Percentiles rank a stretch among this genome's conserved stretches.
Conservation (phyloP, 2,329 filamentous ascomycete species). For the Sporothrix euskadiensis region DNA sequence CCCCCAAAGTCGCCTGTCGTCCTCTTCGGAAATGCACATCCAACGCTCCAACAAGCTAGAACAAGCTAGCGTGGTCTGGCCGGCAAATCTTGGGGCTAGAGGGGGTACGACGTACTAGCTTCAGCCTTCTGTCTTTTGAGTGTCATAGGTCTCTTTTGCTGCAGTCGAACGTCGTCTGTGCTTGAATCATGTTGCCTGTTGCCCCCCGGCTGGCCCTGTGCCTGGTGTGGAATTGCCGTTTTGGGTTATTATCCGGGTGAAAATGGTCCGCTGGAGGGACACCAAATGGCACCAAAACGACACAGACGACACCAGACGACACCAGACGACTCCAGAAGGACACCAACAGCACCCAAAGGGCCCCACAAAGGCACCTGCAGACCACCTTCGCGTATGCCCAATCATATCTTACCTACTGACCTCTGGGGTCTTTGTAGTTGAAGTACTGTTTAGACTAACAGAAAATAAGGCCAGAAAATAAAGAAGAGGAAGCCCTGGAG, state of each 20-base stretch:
- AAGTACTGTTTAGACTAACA: background rate
- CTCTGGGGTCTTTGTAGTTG: background rate
- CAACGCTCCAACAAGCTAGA: constrained; percentile 18
- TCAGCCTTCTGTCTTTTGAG: background rate
- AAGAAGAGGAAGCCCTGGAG: background rate
- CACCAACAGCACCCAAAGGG: background rate
- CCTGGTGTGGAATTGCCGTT: background rate
- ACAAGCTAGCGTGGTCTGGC: background rate
- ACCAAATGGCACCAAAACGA: background rate
- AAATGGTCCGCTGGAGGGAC: background rate
- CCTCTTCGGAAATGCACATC: constrained; percentile 28
- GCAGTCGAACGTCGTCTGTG: background rate
- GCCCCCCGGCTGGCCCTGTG: background rate
- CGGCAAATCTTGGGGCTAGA: constrained; percentile 17
- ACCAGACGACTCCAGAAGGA: too few relatives aligned
- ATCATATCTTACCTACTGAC: background rate
- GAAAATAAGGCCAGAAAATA: background rate
- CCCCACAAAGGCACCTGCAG: background rate
- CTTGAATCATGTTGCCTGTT: constrained; percentile 18
- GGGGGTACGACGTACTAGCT: background rate
- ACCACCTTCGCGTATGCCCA: background rate
- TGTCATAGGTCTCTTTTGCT: background rate
- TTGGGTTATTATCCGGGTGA: constrained; percentile 4
- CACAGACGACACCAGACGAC: background rate
- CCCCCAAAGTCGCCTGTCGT: background rate